Base-by-base conservation (phyloP, 2,329 filamentous ascomycete genomes). In the Cercospora citrullina region DNA sequence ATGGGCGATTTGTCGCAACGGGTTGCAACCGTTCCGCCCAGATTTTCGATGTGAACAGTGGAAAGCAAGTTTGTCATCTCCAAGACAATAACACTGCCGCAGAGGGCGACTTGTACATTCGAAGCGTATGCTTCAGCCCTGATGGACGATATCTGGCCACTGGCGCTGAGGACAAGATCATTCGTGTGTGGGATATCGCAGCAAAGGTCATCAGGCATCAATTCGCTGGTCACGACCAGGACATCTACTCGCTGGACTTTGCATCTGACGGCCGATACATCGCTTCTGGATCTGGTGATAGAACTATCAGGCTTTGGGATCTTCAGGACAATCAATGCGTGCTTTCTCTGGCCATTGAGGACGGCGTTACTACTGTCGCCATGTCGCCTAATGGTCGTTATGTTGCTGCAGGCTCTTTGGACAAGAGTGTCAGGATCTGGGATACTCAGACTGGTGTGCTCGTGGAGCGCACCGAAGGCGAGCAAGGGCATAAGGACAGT, bases 11-110 rank as follows among this genome's bases (percentile, higher is more conserved):
- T 74, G 91, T 99, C 65, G 95, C 95, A 7, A 99, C 95, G 5
- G 95, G 95, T 53, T 98, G 95, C 85, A 99, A 99, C 81, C 87
- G 94, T 71, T 97, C 93, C n/a, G 95, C 95, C n/a, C 94, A 98
- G 81, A 99, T 99, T 75, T 99, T 95, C 80, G 95, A 99, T 72
- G 94, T 98, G 51, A 86, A 88, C 75, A 91, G 88, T 16, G 95
- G 95, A 65, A 88, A 92, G 74, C 95, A 94, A 79, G 89, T 98
- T 63, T 95, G 92, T 73, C 90, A 95, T 68, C 84, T 98, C 36
- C 93, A 97, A 79, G 95, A 99, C 75, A 91, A 94, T 74, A 90
- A 86, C 57, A 92, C 93, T 57, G 93, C 96, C 73, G 89, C 94
- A 74, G 90, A 91, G 64, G 94, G 94, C 30, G 95, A 99, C 81